These are phyloP conservation scores for Lindgomyces ingoldianus DNA, from an alignment of 495 filamentous ascomycete species.

Conservation along the genomic window DNA sequence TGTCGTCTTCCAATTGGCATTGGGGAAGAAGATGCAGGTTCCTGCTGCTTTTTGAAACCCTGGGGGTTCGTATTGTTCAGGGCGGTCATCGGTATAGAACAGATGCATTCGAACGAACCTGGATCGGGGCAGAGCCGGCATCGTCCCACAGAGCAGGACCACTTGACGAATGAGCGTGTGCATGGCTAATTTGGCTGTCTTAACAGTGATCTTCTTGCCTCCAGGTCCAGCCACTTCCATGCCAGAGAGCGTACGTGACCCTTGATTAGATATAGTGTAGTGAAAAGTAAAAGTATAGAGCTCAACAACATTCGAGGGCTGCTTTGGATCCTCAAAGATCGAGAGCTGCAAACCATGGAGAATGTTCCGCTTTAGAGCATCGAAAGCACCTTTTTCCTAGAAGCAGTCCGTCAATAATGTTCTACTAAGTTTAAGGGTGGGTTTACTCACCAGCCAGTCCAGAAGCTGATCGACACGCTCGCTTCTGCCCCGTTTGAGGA, in stretches of 20 bases:
- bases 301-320: constrained; percentile 50
- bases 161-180: constrained; percentile 47
- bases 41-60: constrained; percentile 45
- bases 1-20: constrained; percentile 46
- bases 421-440: no score
- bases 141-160: constrained; percentile 43
- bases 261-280: constrained; percentile 40
- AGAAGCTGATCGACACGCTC: constrained; percentile 47
- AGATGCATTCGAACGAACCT: constrained; percentile 50
- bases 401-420: background rate
- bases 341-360: constrained; percentile 53
- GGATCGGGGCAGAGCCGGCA: constrained; percentile 48
- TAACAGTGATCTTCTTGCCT: constrained; percentile 44
- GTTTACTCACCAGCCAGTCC: constrained; percentile 50
- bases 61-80: constrained; percentile 46
- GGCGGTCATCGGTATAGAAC: constrained; percentile 51
- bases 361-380: constrained; percentile 46
- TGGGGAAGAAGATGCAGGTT: constrained; percentile 45
- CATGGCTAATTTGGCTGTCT: constrained; percentile 45
- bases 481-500: constrained; percentile 45
- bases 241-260: constrained; percentile 40
- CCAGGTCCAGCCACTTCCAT: constrained; percentile 46
- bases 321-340: constrained; percentile 47
- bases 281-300: constrained; percentile 56
- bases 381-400: constrained; percentile 53